These are phyloP conservation scores for Leucoagaricus sp. DNA, from an alignment of 1,284 basidiomycete species.

Conservation along the genomic window DNA sequence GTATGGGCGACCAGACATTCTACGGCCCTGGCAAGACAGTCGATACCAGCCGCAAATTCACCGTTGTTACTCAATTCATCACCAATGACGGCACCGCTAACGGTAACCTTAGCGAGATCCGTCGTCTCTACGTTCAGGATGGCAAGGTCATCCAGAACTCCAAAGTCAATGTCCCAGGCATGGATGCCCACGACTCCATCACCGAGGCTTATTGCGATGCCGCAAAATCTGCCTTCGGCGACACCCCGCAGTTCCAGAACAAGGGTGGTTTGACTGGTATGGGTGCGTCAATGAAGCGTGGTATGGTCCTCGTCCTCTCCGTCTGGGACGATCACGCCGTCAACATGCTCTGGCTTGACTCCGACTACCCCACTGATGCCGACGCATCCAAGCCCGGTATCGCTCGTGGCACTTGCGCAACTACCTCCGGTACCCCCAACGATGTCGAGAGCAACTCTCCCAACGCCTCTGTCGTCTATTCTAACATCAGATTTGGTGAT, in stretches of 20 bases:
- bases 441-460: conserved; percentile 13
- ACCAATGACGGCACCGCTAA: conserved; percentile 11
- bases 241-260: conserved; percentile 14
- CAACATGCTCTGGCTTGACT: conserved; percentile 21
- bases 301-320: conserved; percentile 19
- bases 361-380: conserved; percentile 17
- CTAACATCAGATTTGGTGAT: conserved; percentile 20
- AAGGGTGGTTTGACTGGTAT: conserved; percentile 16
- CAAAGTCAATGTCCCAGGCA: conserved; percentile 13
- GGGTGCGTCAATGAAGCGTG: conserved; percentile 15
- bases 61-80: conserved; percentile 19
- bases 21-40: conserved; percentile 18
- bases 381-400: conserved; percentile 18
- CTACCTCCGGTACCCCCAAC: conserved; percentile 13
- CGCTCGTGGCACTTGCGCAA: conserved; percentile 20
- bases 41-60: conserved; percentile 16
- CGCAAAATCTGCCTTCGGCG: conserved; percentile 15
- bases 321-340: conserved; percentile 20
- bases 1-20: conserved; percentile 16
- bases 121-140: conserved; percentile 18
- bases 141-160: conserved; percentile 18
- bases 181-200: conserved; percentile 15
- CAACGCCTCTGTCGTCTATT: conserved; percentile 17
- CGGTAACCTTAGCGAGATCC: conserved; percentile 17
- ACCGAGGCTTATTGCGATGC: conserved; percentile 14